phyloP scores from a whole-genome alignment of 371 early-diverging fungal genomes.

The Mortierella sp. region DNA sequence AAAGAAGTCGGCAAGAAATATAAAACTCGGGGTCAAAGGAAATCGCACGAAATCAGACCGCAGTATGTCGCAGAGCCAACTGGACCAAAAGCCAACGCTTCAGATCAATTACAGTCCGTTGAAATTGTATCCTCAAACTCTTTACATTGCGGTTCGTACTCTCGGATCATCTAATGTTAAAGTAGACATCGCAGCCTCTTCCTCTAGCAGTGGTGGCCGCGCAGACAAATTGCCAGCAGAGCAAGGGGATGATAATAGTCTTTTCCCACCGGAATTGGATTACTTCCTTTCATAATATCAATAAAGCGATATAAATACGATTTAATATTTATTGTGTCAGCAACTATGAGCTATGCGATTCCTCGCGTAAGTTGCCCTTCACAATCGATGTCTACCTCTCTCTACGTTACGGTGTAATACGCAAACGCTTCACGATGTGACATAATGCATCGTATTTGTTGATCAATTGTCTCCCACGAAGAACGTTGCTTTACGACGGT shows the following conservation, averaged over 20 bases:
- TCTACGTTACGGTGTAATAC: no score
- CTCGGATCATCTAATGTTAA: constrained; percentile 3
- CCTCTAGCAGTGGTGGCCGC: background rate
- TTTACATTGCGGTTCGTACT: constrained; percentile 37
- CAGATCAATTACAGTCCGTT: constrained; percentile 29
- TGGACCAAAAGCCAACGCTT: constrained; percentile 47
- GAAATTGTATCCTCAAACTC: constrained; percentile 37
- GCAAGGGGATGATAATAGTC: constrained; percentile 22
- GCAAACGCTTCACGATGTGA: background rate
- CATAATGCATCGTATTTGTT: background rate
- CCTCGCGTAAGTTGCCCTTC: no score
- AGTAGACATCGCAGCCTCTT: background rate
- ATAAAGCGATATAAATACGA: background rate
- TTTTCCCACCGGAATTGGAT: constrained; percentile 45
- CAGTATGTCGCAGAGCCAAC: constrained; percentile 8
- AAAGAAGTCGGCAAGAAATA: background rate
- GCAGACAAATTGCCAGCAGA: background rate
- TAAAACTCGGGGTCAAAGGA: constrained; percentile 1
- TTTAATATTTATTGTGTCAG: background rate
- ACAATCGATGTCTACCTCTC: no score
- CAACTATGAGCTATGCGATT: no score
- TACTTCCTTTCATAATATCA: constrained; percentile 16
- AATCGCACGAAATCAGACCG: constrained; percentile 12
- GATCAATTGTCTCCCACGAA: constrained; percentile 57
- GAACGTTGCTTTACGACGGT: constrained; percentile 80